A percentile compares a stretch with the other conserved stretches of the same genome.
Conservation (phyloP, 2,329 filamentous ascomycete species). For the Blastomyces percursus region DNA sequence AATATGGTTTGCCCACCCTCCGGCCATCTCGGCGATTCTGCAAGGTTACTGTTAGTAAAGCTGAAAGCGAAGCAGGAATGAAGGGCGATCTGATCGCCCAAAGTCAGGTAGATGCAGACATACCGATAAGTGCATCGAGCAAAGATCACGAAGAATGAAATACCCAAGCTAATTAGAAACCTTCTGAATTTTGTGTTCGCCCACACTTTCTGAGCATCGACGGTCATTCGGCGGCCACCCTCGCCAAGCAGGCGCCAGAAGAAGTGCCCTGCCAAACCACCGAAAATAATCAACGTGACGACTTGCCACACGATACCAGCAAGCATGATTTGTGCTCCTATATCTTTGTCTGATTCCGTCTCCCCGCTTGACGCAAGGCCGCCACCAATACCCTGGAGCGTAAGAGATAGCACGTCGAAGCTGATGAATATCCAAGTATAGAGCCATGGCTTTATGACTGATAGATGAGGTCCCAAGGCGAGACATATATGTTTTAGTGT, state of each 20-base stretch:
- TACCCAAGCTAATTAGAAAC: conserved; percentile 26
- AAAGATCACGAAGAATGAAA: conserved; percentile 38
- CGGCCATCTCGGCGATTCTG: conserved; percentile 39
- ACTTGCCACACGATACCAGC: conserved; percentile 55
- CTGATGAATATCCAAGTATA: conserved; percentile 45
- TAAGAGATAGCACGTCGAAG: conserved; percentile 50
- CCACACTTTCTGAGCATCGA: conserved; percentile 8
- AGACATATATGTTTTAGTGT: conserved; percentile 39
- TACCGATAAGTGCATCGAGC: conserved; percentile 40
- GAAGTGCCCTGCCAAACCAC: conserved; percentile 42
- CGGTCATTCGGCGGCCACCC: conserved; percentile 9
- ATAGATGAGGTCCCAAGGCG: conserved; percentile 24
- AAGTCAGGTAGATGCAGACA: background rate
- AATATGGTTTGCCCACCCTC: conserved; percentile 37
- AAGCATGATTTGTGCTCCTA: conserved; percentile 53
- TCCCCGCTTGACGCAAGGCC: conserved; percentile 39
- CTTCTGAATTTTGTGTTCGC: conserved; percentile 25
- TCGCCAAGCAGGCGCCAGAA: conserved; percentile 17
- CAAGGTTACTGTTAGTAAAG: background rate
- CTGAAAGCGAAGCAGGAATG: background rate
- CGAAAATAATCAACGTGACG: conserved; percentile 46
- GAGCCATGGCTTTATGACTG: conserved; percentile 23
- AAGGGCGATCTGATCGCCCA: background rate
- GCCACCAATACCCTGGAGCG: conserved; percentile 52
- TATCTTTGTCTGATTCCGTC: conserved; percentile 24